Evolutionary conservation across 208 protist genomes (phyloP).

Genomic region (Borovskyia barvae): DNA sequence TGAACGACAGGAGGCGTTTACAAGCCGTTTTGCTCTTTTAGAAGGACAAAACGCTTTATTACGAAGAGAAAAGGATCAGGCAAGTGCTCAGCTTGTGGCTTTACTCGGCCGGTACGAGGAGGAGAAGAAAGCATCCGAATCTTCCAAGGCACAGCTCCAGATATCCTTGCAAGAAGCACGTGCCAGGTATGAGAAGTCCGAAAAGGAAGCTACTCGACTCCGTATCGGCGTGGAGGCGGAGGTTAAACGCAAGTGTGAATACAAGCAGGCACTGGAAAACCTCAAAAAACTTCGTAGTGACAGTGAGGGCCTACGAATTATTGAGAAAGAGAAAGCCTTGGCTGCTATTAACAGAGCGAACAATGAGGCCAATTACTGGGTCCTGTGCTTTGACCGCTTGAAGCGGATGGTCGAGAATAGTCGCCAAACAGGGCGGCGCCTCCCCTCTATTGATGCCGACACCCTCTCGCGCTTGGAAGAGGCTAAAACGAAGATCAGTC

Average conservation of each 20-base stretch:
- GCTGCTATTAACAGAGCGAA: conserved; percentile 73
- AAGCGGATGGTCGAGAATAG: conserved; percentile 56
- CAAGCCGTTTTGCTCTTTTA: conserved; percentile 16
- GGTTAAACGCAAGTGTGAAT: conserved; percentile 67
- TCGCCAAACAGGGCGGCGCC: conserved; percentile 15
- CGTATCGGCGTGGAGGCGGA: conserved; percentile 62
- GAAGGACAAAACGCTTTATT: conserved; percentile 3
- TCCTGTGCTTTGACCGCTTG: conserved; percentile 72
- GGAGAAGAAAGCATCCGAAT: conserved; percentile 18
- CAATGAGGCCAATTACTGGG: conserved; percentile 72
- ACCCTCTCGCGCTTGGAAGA: conserved; percentile 47
- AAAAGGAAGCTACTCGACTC: conserved; percentile 41
- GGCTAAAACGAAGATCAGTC: conserved; percentile 31
- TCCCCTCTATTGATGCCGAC: conserved; percentile 50
- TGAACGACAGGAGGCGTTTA: conserved; percentile 20
- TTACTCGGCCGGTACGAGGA: conserved; percentile 31
- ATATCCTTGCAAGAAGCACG: conserved; percentile 19
- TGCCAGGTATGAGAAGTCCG: conserved; percentile 2
- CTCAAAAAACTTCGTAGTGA: conserved; percentile 60
- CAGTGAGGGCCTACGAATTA: conserved; percentile 48
- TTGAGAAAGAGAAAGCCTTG: conserved; percentile 50
- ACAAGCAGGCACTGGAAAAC: conserved; percentile 71
- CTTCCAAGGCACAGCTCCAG: conserved; percentile 6
- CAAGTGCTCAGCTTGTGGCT: neutral
- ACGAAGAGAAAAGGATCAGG: conserved; percentile 13